Conservation (phyloP, 2,329 filamentous ascomycete species). For the Colletotrichum chrysophilum region DNA sequence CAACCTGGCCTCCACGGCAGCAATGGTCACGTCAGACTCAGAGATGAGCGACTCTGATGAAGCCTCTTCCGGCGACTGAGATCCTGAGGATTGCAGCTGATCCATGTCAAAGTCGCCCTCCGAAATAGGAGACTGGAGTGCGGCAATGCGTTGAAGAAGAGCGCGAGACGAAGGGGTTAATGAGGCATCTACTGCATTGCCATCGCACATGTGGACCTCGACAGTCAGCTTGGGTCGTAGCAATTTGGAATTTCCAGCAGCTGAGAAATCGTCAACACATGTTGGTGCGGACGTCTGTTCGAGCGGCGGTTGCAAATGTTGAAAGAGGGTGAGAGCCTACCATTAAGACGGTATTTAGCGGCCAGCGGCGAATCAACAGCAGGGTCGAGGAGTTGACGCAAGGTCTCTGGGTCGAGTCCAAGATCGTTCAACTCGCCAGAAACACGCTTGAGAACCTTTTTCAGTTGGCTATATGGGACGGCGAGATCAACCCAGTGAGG, state of each 20-base stretch:
- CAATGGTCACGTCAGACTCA: neutral
- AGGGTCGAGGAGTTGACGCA: slow-evolving; percentile 67
- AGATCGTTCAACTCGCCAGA: slow-evolving; percentile 72
- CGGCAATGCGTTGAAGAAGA: slow-evolving; percentile 66
- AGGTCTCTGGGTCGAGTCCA: slow-evolving; percentile 74
- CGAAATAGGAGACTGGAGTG: slow-evolving; percentile 24
- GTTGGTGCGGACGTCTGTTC: neutral
- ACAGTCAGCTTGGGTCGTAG: slow-evolving; percentile 75
- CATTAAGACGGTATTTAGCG: slow-evolving; percentile 61
- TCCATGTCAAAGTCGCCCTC: slow-evolving; percentile 19
- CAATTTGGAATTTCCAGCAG: slow-evolving; percentile 42
- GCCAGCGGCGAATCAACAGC: slow-evolving; percentile 50
- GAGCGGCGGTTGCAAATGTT: neutral
- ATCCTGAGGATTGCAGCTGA: neutral
- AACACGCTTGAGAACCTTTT: slow-evolving; percentile 87
- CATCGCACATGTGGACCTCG: slow-evolving; percentile 69
- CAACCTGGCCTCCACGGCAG: neutral
- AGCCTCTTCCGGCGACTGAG: neutral
- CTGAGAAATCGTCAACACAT: slow-evolving; percentile 25
- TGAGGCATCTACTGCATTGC: slow-evolving; percentile 70
- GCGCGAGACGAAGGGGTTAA: slow-evolving; percentile 68
- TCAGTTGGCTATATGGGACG: slow-evolving; percentile 83
- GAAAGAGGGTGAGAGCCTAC: slow-evolving; percentile 32
- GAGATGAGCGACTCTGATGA: neutral
- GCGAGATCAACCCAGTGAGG: slow-evolving; percentile 74